A percentile compares a stretch with the other conserved stretches of the same genome.
phyloP scores from a whole-genome alignment of 1,284 basidiomycete genomes.

The Sporisorium exsertum region DNA sequence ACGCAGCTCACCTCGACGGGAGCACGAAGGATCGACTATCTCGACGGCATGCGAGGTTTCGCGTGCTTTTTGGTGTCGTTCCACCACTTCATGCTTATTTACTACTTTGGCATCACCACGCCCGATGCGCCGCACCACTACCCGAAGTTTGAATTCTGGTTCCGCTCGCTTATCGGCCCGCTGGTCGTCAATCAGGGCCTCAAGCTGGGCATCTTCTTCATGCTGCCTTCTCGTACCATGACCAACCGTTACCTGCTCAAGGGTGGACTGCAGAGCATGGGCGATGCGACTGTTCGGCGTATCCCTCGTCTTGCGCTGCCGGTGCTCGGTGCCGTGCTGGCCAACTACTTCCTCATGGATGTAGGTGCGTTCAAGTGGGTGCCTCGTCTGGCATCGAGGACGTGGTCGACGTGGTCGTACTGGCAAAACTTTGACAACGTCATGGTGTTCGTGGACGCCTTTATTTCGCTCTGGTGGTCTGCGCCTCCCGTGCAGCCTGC shows the following conservation, averaged over 20 bases:
- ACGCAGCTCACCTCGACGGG: constrained; percentile 52
- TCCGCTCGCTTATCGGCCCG: constrained; percentile 54
- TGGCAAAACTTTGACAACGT: constrained; percentile 61
- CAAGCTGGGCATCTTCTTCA: constrained; percentile 63
- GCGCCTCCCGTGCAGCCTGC: constrained; percentile 53
- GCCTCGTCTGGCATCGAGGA: constrained; percentile 56
- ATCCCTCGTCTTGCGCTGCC: constrained; percentile 61
- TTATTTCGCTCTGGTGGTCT: constrained; percentile 62
- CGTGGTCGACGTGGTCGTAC: constrained; percentile 64
- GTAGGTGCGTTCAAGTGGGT: constrained; percentile 61
- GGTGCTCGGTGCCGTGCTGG: constrained; percentile 52
- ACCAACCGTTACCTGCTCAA: constrained; percentile 60
- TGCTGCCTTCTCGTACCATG: constrained; percentile 60
- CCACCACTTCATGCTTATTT: constrained; percentile 64
- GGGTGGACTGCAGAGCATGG: constrained; percentile 56
- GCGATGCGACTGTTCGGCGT: constrained; percentile 56
- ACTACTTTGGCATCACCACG: constrained; percentile 57
- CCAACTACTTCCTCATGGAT: constrained; percentile 65
- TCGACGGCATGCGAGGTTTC: constrained; percentile 62
- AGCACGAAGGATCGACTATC: constrained; percentile 59
- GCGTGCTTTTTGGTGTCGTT: constrained; percentile 64
- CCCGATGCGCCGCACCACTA: constrained; percentile 50
- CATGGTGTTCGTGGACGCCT: constrained; percentile 56
- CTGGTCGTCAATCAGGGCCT: constrained; percentile 58
- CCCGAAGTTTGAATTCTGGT: constrained; percentile 56